These are phyloP conservation scores for Chlorella sorokiniana DNA, from an alignment of 139 green algal genomes.

Conservation along the genomic window DNA sequence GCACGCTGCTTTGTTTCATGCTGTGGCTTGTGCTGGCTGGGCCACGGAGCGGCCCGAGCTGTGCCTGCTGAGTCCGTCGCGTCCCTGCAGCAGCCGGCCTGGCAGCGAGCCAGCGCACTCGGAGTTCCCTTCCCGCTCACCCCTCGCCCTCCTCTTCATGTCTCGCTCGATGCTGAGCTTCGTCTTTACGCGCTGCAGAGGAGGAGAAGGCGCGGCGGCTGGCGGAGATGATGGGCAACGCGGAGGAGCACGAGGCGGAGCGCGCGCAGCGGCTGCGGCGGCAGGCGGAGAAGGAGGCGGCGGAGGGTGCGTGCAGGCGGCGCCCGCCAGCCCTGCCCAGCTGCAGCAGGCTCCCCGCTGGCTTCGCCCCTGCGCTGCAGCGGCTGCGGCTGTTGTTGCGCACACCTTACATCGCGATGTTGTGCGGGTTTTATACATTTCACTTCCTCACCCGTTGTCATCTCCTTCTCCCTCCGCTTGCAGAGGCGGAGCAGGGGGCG, in stretches of 20 bases:
- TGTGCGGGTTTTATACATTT: too few relatives aligned
- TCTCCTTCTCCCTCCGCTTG: neutral
- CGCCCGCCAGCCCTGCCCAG: neutral
- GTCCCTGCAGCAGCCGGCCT: neutral
- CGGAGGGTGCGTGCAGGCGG: constrained; percentile 16
- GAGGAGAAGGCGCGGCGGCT: constrained; percentile 76
- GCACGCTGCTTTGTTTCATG: neutral
- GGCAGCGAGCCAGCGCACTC: too few relatives aligned
- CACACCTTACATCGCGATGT: too few relatives aligned
- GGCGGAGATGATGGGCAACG: constrained; percentile 86
- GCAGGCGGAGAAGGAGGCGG: constrained; percentile 30
- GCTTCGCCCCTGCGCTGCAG: neutral
- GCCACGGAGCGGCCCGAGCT: neutral
- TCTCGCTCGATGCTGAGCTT: too few relatives aligned
- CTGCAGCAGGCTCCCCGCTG: too few relatives aligned
- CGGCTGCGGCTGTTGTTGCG: too few relatives aligned
- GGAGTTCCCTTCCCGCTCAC: neutral
- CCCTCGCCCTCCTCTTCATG: neutral
- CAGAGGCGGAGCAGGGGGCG: constrained; percentile 26
- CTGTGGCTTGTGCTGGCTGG: neutral
- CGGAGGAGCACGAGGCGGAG: constrained; percentile 71
- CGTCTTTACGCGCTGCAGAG: constrained; percentile 19
- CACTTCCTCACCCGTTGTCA: neutral
- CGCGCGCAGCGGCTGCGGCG: constrained; percentile 54
- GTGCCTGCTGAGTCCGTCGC: neutral